Evolutionary conservation across 1,139 yeast genomes (phyloP).

Genomic region (Scheffersomyces illinoinensis): DNA sequence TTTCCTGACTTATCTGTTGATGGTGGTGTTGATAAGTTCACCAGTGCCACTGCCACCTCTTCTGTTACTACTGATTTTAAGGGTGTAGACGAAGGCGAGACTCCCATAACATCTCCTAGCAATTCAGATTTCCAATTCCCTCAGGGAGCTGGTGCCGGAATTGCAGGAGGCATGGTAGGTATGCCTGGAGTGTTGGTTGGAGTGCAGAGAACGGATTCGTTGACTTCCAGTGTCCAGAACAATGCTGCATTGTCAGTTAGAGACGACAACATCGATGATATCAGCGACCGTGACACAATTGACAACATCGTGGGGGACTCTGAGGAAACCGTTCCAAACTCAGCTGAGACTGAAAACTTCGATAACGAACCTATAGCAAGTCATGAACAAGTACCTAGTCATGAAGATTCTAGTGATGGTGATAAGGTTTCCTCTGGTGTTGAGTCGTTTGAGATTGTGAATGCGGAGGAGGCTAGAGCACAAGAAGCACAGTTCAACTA

Average conservation of each 20-base stretch:
- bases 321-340: constrained; percentile 17
- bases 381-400: constrained; percentile 11
- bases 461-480: constrained; percentile 45
- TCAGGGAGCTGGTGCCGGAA: constrained; percentile 38
- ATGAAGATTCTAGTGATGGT: constrained; percentile 29
- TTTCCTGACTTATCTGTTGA: constrained; percentile 19
- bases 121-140: constrained; percentile 56
- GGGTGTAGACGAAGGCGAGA: constrained; percentile 40
- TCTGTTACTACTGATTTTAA: constrained; percentile 32
- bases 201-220: constrained; percentile 66
- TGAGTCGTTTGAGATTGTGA: constrained; percentile 55
- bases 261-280: constrained; percentile 64
- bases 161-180: constrained; percentile 45
- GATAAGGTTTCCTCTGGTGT: constrained; percentile 49
- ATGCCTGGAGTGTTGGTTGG: constrained; percentile 51
- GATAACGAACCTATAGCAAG: constrained; percentile 6
- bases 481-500: constrained; percentile 9
- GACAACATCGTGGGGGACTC: constrained; percentile 21
- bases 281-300: constrained; percentile 62
- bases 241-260: constrained; percentile 89
- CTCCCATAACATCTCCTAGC: constrained; percentile 60
- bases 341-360: constrained; percentile 16
- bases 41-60: constrained; percentile 35
- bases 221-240: constrained; percentile 88
- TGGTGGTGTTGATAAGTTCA: constrained; percentile 20